These are phyloP conservation scores for Xylaria sp. DNA, from an alignment of 2,329 filamentous ascomycete species.

Conservation along the genomic window DNA sequence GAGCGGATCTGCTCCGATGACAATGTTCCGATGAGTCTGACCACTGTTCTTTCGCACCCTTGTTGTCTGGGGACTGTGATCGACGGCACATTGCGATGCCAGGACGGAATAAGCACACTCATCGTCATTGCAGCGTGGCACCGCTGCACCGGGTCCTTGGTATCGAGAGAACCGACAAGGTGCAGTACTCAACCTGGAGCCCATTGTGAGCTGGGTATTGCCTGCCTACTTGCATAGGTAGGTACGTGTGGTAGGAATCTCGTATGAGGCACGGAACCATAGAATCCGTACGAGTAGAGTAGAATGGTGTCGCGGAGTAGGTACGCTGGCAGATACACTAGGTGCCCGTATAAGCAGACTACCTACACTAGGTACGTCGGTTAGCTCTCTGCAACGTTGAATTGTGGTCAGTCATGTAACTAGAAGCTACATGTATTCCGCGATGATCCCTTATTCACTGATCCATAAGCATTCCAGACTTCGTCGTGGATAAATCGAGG, in stretches of 20 bases:
- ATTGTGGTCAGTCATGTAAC: slow-evolving; percentile 12
- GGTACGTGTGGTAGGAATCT: too few relatives aligned
- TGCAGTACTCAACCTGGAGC: background rate
- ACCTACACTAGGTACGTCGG: background rate
- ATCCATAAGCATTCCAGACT: slow-evolving; percentile 6
- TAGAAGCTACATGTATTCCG: slow-evolving; percentile 8
- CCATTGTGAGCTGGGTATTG: background rate
- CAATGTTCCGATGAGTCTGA: slow-evolving; percentile 7
- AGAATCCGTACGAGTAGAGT: too few relatives aligned
- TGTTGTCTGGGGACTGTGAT: slow-evolving; percentile 5
- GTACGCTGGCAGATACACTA: too few relatives aligned
- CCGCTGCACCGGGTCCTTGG: background rate
- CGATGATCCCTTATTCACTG: slow-evolving; percentile 16
- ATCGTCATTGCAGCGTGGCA: background rate
- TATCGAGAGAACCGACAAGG: background rate
- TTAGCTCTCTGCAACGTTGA: slow-evolving; percentile 18
- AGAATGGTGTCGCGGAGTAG: too few relatives aligned
- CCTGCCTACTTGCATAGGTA: background rate
- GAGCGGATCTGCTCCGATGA: background rate
- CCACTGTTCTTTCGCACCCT: slow-evolving; percentile 11
- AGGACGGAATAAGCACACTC: slow-evolving; percentile 4
- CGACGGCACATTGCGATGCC: slow-evolving; percentile 9
- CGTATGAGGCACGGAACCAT: too few relatives aligned
- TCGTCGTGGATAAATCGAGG: background rate
- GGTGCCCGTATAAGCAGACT: background rate